These are phyloP conservation scores for Xerocomus potaroensis DNA, from an alignment of 768 basidiomycete genomes.

Conservation along the genomic window DNA sequence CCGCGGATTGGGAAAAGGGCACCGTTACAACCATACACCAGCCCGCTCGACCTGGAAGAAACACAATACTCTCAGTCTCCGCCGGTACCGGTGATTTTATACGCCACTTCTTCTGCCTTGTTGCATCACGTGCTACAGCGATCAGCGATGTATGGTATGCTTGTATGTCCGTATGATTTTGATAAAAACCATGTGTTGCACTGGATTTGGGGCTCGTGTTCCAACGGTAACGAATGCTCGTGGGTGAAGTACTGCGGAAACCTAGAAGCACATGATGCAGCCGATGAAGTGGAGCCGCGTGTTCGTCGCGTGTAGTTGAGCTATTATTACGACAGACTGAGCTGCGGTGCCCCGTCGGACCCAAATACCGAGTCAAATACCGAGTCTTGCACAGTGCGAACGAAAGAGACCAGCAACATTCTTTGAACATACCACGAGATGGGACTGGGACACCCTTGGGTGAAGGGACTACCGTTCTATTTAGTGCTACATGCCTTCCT, in stretches of 20 bases:
- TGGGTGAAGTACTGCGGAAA: neutral
- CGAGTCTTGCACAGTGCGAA: neutral
- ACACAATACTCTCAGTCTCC: slow-evolving; percentile 95
- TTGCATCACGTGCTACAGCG: slow-evolving; percentile 16
- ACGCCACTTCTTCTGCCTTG: neutral
- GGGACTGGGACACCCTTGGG: slow-evolving; percentile 10
- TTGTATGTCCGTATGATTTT: slow-evolving; percentile 14
- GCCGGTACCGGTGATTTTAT: slow-evolving; percentile 68
- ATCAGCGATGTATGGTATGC: slow-evolving; percentile 31
- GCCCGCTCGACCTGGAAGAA: slow-evolving; percentile 92
- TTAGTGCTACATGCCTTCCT: slow-evolving; percentile 14
- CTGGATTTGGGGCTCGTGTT: neutral
- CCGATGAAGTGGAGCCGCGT: slow-evolving; percentile 13
- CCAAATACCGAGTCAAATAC: neutral
- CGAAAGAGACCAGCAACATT: neutral
- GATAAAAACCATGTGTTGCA: slow-evolving; percentile 12
- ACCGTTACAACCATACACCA: slow-evolving; percentile 90
- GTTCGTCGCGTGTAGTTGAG: slow-evolving; percentile 15
- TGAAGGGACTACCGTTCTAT: slow-evolving; percentile 7
- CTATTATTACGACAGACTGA: slow-evolving; percentile 15
- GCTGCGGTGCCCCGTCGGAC: slow-evolving; percentile 14
- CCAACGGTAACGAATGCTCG: too few relatives aligned
- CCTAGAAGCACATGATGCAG: neutral
- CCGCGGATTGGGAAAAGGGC: slow-evolving; percentile 95
- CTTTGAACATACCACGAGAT: slow-evolving; percentile 11